Evolutionary conservation across 176 grass and related monocot genomes (phyloP).

Genomic region (Rhynchospora pubera): DNA sequence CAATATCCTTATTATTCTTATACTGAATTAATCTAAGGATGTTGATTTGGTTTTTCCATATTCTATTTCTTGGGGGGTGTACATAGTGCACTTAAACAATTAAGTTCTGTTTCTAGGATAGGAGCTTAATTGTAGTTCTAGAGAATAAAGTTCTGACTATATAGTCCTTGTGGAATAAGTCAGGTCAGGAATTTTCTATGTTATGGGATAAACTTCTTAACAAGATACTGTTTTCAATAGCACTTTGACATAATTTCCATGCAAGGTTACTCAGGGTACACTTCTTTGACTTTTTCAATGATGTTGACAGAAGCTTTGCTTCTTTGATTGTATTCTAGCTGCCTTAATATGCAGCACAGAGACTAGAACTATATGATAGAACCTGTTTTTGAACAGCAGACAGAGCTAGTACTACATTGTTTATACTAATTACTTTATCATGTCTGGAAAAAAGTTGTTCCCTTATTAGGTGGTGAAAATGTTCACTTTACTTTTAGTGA

Average conservation of each 20-base stretch:
- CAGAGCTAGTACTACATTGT: not conserved
- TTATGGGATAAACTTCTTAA: not conserved
- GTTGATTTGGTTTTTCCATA: not conserved
- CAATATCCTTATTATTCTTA: not conserved
- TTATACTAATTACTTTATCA: not conserved
- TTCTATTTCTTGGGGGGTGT: not conserved
- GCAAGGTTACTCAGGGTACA: constrained; percentile 12
- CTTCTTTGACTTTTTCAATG: constrained; percentile 18
- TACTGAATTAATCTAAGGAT: not conserved
- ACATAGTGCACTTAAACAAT: not conserved
- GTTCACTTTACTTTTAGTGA: not conserved
- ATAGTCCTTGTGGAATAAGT: constrained; percentile 7
- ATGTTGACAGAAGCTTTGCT: constrained; percentile 6
- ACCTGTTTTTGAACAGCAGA: constrained; percentile 11
- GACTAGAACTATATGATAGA: not conserved
- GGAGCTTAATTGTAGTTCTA: not conserved
- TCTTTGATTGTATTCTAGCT: not conserved
- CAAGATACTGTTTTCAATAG: not conserved
- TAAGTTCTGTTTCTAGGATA: not conserved
- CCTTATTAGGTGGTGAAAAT: not conserved
- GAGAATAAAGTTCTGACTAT: not conserved
- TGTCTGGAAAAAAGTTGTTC: not conserved
- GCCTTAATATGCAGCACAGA: not conserved
- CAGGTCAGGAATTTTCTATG: constrained; percentile 6
- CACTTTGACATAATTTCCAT: constrained; percentile 18